Evolutionary conservation across 306 rosid species (phyloP).

Genomic region (Crotalaria pallida): DNA sequence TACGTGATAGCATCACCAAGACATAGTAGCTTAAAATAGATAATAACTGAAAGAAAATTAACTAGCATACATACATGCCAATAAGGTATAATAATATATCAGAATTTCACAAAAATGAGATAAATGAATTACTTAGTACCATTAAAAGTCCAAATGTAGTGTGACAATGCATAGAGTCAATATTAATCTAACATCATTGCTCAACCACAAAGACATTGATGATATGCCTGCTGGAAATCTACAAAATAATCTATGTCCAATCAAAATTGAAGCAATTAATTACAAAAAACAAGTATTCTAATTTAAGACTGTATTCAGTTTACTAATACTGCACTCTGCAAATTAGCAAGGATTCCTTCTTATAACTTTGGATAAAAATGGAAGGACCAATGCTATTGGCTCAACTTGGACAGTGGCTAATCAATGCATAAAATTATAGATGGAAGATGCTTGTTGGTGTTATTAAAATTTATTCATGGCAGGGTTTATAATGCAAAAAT

Average conservation of each 20-base stretch:
- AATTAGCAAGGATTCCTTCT: neutral
- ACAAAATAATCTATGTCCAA: neutral
- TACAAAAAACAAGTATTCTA: neutral
- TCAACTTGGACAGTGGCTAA: neutral
- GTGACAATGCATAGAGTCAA: neutral
- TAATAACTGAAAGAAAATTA: neutral
- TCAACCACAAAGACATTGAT: neutral
- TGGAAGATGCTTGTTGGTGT: neutral
- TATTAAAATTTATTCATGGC: neutral
- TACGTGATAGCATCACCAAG: neutral
- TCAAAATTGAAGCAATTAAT: neutral
- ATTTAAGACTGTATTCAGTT: neutral
- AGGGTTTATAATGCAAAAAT: neutral
- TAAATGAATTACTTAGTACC: neutral
- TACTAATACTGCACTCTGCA: neutral
- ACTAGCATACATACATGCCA: neutral
- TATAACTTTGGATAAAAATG: neutral
- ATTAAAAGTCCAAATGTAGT: neutral
- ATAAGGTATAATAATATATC: neutral
- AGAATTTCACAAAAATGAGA: neutral
- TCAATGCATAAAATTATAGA: neutral
- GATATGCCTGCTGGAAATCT: neutral
- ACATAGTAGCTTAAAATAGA: neutral
- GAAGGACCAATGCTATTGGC: neutral
- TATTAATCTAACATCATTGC: neutral